A percentile compares a stretch with the other conserved stretches of the same genome.
Conservation (phyloP, 169 alveolate species). For the Cryptosporidium andersoni region DNA sequence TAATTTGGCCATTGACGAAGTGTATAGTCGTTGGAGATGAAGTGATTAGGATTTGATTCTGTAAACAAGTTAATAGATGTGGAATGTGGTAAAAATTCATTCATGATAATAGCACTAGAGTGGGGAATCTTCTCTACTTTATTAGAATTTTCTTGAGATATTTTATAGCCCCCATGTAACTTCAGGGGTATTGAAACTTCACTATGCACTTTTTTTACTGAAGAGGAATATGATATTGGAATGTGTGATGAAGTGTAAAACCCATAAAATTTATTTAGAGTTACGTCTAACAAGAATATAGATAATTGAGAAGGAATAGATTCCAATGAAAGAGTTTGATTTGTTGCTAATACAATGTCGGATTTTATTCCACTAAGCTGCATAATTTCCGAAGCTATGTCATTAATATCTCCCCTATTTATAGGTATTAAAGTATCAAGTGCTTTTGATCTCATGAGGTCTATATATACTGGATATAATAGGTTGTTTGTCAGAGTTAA, state of each 20-base stretch:
- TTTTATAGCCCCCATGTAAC: slow-evolving; percentile 23
- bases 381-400: neutral
- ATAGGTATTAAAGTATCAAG: neutral
- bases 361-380: neutral
- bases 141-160: slow-evolving; percentile 20
- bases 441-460: neutral
- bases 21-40: slow-evolving; percentile 17
- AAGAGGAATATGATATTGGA: slow-evolving; percentile 24
- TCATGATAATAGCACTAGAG: slow-evolving; percentile 15
- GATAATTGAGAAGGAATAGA: slow-evolving; percentile 11
- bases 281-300: slow-evolving; percentile 23
- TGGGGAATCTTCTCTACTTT: slow-evolving; percentile 15
- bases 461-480: slow-evolving; percentile 24
- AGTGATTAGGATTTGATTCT: slow-evolving; percentile 18
- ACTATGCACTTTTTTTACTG: slow-evolving; percentile 7
- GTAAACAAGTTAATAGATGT: slow-evolving; percentile 20
- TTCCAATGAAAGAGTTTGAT: slow-evolving; percentile 22
- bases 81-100: slow-evolving; percentile 45
- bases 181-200: slow-evolving; percentile 24
- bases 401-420: slow-evolving; percentile 7
- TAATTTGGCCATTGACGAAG: slow-evolving; percentile 43
- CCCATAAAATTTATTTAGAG: slow-evolving; percentile 41
- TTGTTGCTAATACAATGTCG: slow-evolving; percentile 7
- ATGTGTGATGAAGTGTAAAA: slow-evolving; percentile 45
- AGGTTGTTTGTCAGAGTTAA: slow-evolving; percentile 9